Evolutionary conservation across 2,329 filamentous ascomycete genomes (phyloP).

Genomic region (Aspergillus flavus): DNA sequence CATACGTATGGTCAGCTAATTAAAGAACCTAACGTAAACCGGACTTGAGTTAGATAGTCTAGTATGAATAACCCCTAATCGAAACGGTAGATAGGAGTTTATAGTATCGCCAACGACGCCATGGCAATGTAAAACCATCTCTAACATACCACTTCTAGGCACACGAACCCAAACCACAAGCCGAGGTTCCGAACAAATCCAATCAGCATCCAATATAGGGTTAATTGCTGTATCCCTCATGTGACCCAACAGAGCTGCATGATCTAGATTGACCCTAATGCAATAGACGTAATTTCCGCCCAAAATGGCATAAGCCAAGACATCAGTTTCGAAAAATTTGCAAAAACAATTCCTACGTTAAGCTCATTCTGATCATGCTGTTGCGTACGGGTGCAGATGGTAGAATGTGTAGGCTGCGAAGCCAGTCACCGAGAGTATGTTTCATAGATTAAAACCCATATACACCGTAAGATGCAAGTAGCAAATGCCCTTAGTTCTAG

Average conservation of each 20-base stretch:
- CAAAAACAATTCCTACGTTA: not conserved
- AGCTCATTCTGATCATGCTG: too few species aligned
- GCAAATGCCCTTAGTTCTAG: constrained; percentile 8
- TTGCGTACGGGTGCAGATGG: not conserved
- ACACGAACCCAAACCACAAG: not conserved
- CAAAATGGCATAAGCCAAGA: constrained; percentile 1
- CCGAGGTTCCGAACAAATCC: not conserved
- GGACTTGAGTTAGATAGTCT: too few species aligned
- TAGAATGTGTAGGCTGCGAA: not conserved
- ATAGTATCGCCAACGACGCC: not conserved
- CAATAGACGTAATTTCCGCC: not conserved
- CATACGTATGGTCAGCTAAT: not conserved
- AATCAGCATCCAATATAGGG: not conserved
- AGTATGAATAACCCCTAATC: not conserved
- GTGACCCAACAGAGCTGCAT: not conserved
- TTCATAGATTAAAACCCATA: not conserved
- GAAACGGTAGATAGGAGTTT: not conserved
- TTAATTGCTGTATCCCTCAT: not conserved
- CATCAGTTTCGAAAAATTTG: not conserved
- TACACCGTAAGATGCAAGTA: constrained; percentile 6
- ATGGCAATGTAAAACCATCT: not conserved
- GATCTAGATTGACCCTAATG: constrained; percentile 7
- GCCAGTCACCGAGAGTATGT: not conserved
- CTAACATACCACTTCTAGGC: not conserved
- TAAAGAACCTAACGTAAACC: not conserved